Evolutionary conservation across 2,329 filamentous ascomycete species (phyloP).

Genomic region (Aspergillus sp.): DNA sequence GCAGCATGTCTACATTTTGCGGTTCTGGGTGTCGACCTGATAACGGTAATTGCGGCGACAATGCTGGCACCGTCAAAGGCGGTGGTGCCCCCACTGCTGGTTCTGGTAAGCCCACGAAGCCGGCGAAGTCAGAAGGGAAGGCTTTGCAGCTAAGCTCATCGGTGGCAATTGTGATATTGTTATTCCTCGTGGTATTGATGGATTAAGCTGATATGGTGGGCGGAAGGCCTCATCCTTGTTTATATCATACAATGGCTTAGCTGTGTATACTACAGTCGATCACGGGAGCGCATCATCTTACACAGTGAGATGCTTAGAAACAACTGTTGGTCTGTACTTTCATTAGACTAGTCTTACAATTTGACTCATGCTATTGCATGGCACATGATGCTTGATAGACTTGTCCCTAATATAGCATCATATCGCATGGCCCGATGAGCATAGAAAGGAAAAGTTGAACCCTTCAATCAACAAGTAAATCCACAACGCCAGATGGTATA

Average conservation of each 20-base stretch:
- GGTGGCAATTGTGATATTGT: conserved; percentile 11
- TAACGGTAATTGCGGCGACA: conserved; percentile 30
- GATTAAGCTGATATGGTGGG: neutral
- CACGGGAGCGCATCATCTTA: neutral
- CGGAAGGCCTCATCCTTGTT: neutral
- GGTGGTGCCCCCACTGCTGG: neutral
- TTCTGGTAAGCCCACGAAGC: conserved; percentile 8
- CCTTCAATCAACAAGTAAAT: too few relatives aligned
- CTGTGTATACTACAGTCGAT: neutral
- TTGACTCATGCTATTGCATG: neutral
- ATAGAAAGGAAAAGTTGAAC: too few relatives aligned
- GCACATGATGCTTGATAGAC: neutral
- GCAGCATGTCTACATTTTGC: conserved; percentile 34
- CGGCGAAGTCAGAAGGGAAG: conserved; percentile 16
- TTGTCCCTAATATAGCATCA: neutral
- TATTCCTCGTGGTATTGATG: conserved; percentile 11
- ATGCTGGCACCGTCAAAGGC: conserved; percentile 3
- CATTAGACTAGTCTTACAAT: neutral
- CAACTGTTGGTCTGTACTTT: neutral
- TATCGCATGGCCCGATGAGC: too few relatives aligned
- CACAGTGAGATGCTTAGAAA: neutral
- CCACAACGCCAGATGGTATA: too few relatives aligned
- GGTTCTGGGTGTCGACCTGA: conserved; percentile 34
- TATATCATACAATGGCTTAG: neutral
- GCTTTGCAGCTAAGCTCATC: neutral